Base-by-base conservation (phyloP, 148 eudicot species). In the Dysphania ambrosioides region DNA sequence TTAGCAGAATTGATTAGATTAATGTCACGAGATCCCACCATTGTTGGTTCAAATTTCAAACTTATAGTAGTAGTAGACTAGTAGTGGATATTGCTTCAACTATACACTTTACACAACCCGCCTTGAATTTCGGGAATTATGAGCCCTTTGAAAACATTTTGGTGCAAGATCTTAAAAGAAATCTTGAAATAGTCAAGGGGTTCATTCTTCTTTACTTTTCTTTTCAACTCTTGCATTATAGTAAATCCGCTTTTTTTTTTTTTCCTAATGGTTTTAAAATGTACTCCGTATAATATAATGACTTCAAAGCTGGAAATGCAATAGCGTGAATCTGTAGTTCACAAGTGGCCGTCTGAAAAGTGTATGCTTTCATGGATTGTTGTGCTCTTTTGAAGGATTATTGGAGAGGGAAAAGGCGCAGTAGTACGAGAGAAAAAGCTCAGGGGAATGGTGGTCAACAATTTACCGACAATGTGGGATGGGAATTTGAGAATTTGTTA, bases 21-120 rank as follows among this genome's bases (percentile, higher is more conserved):
- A 79, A 21, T 18, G 64, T 76, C 72, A 79, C 72, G 78, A 75
- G 82, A 79, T 75, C 82, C 76, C 82, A 80, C 76, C 75, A 80
- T 72, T 56, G 71, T 80, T 75, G 55, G 75, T 75, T 61, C 75
- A 75, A 80, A 79, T 75, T 79, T 79, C 76, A 80, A 80, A 75
- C 61, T 69, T 69, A 4, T 8, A 38, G 47, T 42, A 42, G 47
- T 42, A 42, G 47, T 9, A 9, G 2, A 15, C 16, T 47, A 21
- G 53, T 27, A 13, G 21, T 18, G 2, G 13, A 63, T 13, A 4
- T 62, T 60, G 56, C 74, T 79, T 75, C 72, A 38, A 53, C 38
- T 32, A 53, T 34, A 56, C 64, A 58, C 73, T 56, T 75, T 75
- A 27, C 30, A n/a, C 27, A 32, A n/a, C n/a, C 40, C 41, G 30